Conservation (phyloP, 148 eudicot species). For the Polygonum maritimum region DNA sequence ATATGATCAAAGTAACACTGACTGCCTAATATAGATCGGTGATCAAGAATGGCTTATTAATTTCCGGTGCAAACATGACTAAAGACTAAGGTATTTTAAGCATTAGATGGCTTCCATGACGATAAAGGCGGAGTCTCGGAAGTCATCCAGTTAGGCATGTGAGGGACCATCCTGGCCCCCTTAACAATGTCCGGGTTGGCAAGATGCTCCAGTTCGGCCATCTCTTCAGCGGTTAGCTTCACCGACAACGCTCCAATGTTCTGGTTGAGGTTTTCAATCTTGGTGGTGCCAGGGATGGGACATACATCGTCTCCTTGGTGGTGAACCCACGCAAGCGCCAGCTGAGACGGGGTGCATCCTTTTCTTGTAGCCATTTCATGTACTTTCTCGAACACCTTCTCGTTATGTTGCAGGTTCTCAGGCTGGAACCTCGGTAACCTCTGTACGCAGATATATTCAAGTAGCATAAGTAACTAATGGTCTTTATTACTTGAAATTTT, state of each 20-base stretch:
- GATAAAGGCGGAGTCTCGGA: conserved; percentile 4
- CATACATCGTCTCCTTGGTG: conserved; percentile 15
- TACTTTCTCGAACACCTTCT: conserved; percentile 6
- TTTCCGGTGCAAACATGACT: not conserved
- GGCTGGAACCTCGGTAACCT: conserved; percentile 1
- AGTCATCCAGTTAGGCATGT: conserved; percentile 2
- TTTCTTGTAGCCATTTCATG: not conserved
- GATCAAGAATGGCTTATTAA: not conserved
- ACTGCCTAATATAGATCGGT: too few species aligned
- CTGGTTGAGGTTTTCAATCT: conserved; percentile 11
- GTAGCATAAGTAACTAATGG: too few species aligned
- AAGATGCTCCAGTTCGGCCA: conserved; percentile 9
- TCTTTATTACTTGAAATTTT: not conserved
- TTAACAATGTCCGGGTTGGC: conserved; percentile 1
- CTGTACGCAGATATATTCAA: not conserved
- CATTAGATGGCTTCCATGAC: not conserved
- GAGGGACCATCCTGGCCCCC: not conserved
- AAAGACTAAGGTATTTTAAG: not conserved
- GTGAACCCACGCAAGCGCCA: conserved; percentile 12
- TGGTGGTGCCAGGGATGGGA: conserved; percentile 15
- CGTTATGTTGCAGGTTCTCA: conserved; percentile 13
- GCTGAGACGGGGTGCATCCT: conserved; percentile 13
- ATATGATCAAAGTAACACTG: too few species aligned
- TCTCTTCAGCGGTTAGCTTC: conserved; percentile 6
- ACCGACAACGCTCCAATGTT: conserved; percentile 6